phyloP scores from a whole-genome alignment of 495 filamentous ascomycete species.

The Astrocystis sublimbata region DNA sequence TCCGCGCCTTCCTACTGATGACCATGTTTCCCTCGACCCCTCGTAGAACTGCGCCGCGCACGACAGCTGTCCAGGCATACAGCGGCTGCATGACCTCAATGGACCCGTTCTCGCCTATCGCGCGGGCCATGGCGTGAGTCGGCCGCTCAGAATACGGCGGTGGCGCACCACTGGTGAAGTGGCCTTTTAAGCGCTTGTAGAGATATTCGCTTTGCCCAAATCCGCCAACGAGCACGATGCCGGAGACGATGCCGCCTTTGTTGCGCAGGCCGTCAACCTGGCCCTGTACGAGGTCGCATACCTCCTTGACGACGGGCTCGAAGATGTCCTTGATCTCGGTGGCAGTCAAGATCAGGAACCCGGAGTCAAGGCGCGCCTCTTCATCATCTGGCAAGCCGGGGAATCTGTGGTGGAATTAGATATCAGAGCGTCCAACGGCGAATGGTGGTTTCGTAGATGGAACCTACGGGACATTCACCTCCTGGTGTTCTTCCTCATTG shows the following conservation, averaged over 20 bases:
- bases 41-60: conserved; percentile 64
- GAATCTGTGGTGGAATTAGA: conserved; percentile 44
- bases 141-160: conserved; percentile 68
- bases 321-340: conserved; percentile 64
- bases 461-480: conserved; percentile 64
- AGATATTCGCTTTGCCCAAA: conserved; percentile 71
- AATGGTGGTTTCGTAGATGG: background rate
- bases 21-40: conserved; percentile 74
- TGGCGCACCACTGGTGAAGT: conserved; percentile 64
- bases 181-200: conserved; percentile 62
- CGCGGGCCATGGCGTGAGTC: conserved; percentile 50
- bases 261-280: conserved; percentile 60
- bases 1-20: conserved; percentile 62
- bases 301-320: conserved; percentile 64
- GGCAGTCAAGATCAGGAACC: conserved; percentile 63
- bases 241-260: conserved; percentile 64
- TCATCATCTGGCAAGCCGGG: conserved; percentile 71
- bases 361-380: conserved; percentile 60
- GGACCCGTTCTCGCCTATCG: conserved; percentile 42
- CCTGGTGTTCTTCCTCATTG: conserved; percentile 69
- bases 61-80: conserved; percentile 77
- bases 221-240: conserved; percentile 68
- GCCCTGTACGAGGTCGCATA: conserved; percentile 60
- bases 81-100: conserved; percentile 77
- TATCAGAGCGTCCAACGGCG: background rate